Conservation (phyloP, 768 basidiomycete genomes). For the Nidularia sp. region DNA sequence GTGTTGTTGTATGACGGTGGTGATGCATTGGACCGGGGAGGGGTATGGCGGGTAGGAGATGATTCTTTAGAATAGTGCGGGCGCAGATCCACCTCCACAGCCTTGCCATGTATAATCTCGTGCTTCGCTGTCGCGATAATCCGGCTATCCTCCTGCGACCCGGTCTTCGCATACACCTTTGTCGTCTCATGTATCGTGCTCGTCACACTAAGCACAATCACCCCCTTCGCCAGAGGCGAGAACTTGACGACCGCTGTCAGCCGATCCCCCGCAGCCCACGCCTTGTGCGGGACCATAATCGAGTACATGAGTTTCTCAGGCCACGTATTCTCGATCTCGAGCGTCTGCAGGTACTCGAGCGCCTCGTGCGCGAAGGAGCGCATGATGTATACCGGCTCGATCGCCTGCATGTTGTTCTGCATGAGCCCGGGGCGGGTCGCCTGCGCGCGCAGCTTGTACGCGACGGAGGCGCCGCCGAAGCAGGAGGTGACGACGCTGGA, state of each 20-base stretch:
- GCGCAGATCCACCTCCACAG: constrained; percentile 31
- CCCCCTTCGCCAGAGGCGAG: constrained; percentile 82
- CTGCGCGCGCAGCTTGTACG: constrained; percentile 88
- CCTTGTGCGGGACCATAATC: constrained; percentile 91
- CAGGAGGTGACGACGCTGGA: constrained; percentile 61
- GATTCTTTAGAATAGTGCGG: constrained; percentile 7
- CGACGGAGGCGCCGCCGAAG: constrained; percentile 59
- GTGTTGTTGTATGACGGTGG: neutral
- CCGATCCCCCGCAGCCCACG: constrained; percentile 88
- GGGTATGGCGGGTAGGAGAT: neutral
- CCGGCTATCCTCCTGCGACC: constrained; percentile 57
- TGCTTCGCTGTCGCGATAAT: constrained; percentile 62
- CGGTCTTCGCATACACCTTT: constrained; percentile 52
- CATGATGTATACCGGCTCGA: constrained; percentile 59
- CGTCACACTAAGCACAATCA: constrained; percentile 59
- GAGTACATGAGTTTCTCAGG: constrained; percentile 96
- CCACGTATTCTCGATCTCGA: constrained; percentile 97
- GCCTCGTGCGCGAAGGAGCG: constrained; percentile 78
- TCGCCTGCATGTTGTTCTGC: constrained; percentile 49
- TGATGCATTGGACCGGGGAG: neutral
- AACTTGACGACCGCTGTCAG: constrained; percentile 84
- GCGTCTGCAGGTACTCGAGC: constrained; percentile 92
- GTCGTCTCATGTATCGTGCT: constrained; percentile 75
- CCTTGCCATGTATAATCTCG: constrained; percentile 60
- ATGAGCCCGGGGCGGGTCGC: constrained; percentile 72